phyloP scores from a whole-genome alignment of 2,329 filamentous ascomycete species.

The Sporothrix pallida region DNA sequence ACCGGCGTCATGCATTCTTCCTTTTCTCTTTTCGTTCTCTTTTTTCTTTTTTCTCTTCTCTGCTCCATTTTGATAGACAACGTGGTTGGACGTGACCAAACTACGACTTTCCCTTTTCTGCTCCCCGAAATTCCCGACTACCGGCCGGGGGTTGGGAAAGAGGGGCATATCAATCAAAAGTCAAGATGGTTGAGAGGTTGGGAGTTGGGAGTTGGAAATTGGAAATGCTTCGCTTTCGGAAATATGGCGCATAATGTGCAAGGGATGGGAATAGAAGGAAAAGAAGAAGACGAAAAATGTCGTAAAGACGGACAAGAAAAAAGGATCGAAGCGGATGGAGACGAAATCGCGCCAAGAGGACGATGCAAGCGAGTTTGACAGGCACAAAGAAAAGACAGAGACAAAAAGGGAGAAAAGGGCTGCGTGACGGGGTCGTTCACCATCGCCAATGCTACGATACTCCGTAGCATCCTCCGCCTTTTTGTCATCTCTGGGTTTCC shows the following conservation, averaged over 20 bases:
- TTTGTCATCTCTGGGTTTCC: neutral
- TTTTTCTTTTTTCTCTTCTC: neutral
- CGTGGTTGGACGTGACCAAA: neutral
- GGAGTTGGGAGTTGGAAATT: no score
- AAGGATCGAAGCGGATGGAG: neutral
- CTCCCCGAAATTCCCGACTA: neutral
- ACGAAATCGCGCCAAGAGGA: slow-evolving; percentile 12
- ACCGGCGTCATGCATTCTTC: neutral
- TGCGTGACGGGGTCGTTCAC: neutral
- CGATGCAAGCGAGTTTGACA: slow-evolving; percentile 4
- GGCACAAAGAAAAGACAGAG: neutral
- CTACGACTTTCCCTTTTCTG: neutral
- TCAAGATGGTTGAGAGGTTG: neutral
- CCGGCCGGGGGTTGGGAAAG: neutral
- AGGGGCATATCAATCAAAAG: neutral
- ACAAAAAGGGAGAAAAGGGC: neutral
- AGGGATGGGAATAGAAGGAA: neutral
- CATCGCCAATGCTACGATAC: neutral
- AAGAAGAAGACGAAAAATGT: neutral
- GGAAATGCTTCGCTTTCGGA: neutral
- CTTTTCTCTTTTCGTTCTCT: no score
- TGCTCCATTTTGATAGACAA: neutral
- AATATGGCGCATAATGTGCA: slow-evolving; percentile 5
- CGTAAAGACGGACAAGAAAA: neutral
- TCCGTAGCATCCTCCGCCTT: neutral